Conservation (phyloP, 2,329 filamentous ascomycete genomes). For the Mariannaea sp. region DNA sequence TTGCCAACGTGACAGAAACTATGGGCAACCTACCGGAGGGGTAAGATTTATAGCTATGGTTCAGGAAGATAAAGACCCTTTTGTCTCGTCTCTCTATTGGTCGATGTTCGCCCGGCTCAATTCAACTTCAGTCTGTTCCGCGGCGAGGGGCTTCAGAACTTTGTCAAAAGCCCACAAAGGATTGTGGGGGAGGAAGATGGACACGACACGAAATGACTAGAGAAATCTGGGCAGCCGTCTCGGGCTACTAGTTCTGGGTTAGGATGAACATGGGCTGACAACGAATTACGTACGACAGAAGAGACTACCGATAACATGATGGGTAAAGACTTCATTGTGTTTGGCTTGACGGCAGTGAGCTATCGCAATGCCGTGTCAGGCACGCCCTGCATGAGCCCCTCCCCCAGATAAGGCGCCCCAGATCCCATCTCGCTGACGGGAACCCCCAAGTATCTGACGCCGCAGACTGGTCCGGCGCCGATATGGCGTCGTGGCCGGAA, state of each 20-base stretch:
- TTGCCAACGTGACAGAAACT: neutral
- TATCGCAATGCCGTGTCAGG: slow-evolving; percentile 12
- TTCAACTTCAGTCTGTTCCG: slow-evolving; percentile 9
- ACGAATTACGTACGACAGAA: slow-evolving; percentile 19
- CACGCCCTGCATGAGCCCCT: slow-evolving; percentile 13
- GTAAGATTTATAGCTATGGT: neutral
- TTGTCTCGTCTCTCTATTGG: slow-evolving; percentile 1
- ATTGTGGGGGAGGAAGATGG: slow-evolving; percentile 24
- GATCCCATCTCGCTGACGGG: slow-evolving; percentile 5
- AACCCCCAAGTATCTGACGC: slow-evolving; percentile 15
- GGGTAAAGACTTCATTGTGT: neutral
- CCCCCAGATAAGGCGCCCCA: slow-evolving; percentile 10
- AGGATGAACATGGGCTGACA: slow-evolving; percentile 6
- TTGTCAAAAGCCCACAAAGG: slow-evolving; percentile 27
- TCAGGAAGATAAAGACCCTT: too few relatives aligned
- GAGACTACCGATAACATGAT: slow-evolving; percentile 9
- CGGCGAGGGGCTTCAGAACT: slow-evolving; percentile 34
- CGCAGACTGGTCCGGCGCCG: slow-evolving; percentile 32
- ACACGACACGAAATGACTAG: slow-evolving; percentile 6
- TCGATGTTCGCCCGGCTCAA: slow-evolving; percentile 7
- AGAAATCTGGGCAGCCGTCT: slow-evolving; percentile 3
- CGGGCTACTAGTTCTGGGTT: slow-evolving; percentile 10
- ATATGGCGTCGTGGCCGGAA: slow-evolving; percentile 42
- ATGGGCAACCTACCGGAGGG: neutral
- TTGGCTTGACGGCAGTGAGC: neutral